A percentile compares a stretch with the other conserved stretches of the same genome.
These are phyloP conservation scores for Sphaerulina musiva DNA, from an alignment of 2,329 filamentous ascomycete genomes.

Conservation along the genomic window DNA sequence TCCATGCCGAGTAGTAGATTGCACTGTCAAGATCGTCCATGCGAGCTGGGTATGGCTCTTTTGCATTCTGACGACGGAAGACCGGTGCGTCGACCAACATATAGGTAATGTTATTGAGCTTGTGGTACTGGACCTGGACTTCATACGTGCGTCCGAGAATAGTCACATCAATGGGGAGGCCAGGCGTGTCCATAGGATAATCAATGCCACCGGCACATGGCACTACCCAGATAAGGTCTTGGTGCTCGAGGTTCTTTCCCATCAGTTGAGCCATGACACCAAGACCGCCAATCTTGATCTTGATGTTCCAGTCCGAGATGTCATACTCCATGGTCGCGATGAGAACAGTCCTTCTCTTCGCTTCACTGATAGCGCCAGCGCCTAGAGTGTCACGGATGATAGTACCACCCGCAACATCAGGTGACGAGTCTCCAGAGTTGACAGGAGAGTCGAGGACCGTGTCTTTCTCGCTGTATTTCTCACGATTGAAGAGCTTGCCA, in stretches of 20 bases:
- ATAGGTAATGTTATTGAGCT: conserved; percentile 59
- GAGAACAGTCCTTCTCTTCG: conserved; percentile 49
- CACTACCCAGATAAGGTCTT: conserved; percentile 55
- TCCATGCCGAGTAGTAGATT: conserved; percentile 65
- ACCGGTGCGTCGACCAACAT: conserved; percentile 61
- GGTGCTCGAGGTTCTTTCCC: conserved; percentile 58
- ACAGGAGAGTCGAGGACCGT: conserved; percentile 11
- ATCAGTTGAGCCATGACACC: conserved; percentile 66
- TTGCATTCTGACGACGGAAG: conserved; percentile 57
- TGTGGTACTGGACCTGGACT: conserved; percentile 59
- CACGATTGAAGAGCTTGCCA: conserved; percentile 21
- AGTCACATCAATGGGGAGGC: conserved; percentile 56
- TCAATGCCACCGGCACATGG: conserved; percentile 55
- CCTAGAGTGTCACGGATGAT: conserved; percentile 23
- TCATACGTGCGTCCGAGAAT: conserved; percentile 56
- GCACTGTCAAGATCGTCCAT: conserved; percentile 65
- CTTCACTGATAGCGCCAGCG: conserved; percentile 24
- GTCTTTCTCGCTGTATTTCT: conserved; percentile 25
- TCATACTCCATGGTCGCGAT: conserved; percentile 69
- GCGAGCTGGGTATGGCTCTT: conserved; percentile 58
- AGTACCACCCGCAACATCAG: conserved; percentile 18
- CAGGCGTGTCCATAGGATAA: conserved; percentile 54
- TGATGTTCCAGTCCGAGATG: conserved; percentile 63
- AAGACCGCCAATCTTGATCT: conserved; percentile 64
- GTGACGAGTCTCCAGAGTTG: conserved; percentile 7